Conservation (phyloP, 2,329 filamentous ascomycete genomes). For the Diplodia scrobiculata region DNA sequence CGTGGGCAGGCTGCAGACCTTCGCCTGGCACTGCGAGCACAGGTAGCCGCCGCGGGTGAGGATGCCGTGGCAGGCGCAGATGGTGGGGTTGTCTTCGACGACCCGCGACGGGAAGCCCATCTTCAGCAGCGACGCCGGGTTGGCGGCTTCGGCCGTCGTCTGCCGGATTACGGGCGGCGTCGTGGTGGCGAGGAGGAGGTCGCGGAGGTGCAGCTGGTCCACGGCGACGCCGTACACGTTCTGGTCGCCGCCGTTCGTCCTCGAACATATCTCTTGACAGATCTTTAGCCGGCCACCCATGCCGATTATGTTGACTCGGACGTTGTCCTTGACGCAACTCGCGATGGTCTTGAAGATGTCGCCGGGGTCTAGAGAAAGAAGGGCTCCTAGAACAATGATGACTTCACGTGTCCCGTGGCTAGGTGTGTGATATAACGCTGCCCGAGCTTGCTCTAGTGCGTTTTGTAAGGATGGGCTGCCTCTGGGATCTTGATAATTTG, state of each 20-base stretch:
- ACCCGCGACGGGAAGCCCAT: slow-evolving; percentile 96
- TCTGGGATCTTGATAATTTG: slow-evolving; percentile 60
- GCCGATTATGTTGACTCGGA: slow-evolving; percentile 86
- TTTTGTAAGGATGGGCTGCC: slow-evolving; percentile 72
- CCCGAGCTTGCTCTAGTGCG: slow-evolving; percentile 90
- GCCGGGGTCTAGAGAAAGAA: slow-evolving; percentile 87
- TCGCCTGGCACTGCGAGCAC: slow-evolving; percentile 83
- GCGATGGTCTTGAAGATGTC: slow-evolving; percentile 91
- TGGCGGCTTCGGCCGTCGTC: slow-evolving; percentile 43
- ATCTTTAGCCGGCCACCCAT: slow-evolving; percentile 90
- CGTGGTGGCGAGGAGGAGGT: slow-evolving; percentile 84
- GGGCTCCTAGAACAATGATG: slow-evolving; percentile 85
- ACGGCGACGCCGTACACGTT: slow-evolving; percentile 79
- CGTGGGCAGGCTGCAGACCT: slow-evolving; percentile 85
- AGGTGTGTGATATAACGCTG: slow-evolving; percentile 87
- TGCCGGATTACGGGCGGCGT: slow-evolving; percentile 80
- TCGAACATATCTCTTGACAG: slow-evolving; percentile 82
- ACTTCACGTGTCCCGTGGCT: slow-evolving; percentile 92
- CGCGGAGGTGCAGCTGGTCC: slow-evolving; percentile 82
- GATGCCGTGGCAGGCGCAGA: slow-evolving; percentile 89
- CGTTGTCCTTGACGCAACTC: slow-evolving; percentile 75
- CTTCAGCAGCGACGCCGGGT: slow-evolving; percentile 71
- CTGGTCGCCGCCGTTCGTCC: slow-evolving; percentile 79
- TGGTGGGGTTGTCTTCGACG: slow-evolving; percentile 69
- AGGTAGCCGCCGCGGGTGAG: slow-evolving; percentile 82